Evolutionary conservation across 257 asterid species (phyloP), one percentile per base, ranked within the genome.

Genomic region (Leptodermis oblonga): DNA sequence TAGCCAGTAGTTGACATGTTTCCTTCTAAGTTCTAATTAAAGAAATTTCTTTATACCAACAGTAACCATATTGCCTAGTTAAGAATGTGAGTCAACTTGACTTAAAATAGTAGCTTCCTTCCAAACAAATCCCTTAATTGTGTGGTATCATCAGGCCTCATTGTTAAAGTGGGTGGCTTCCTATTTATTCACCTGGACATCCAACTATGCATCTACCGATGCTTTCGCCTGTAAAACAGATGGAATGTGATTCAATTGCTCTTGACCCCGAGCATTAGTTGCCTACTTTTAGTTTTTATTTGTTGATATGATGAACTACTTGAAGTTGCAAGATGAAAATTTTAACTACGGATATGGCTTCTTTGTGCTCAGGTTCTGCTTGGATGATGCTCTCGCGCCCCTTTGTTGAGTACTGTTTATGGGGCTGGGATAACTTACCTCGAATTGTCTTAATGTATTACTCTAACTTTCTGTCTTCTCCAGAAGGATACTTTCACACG

Each of bases 401-500:
- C 53, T 89, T 89, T 55, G 62, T 89, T 22, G 96, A 89, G 77
- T 89, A 81, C 77, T 82, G 84, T 42, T 36, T 89, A 65, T 82
- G 84, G 92, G 96, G 96, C 0, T 87, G 95, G 95, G 96, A 89
- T 80, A 86, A 82, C 66, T 83, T 89, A 39, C 96, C 96, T 1
- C 67, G 96, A 53, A 73, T 75, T 39, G 86, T 84, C 10, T 77
- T 89, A 46, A 87, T 84, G 96, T 89, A 89, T 70, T 89, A 85
- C 0, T 79, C 92, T 41, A 87, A 89, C 79, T 87, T 89, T 73
- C 85, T 89, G 41, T 89, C 95, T 33, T 87, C 96, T 0, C 96
- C 96, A 0, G 96, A 89, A 73, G 90, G 95, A 15, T 84, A 89
- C 65, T 89, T 89, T 63, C 96, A 89, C 84, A 87, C 95, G 2